These are phyloP conservation scores for Gossypium raimondii DNA, from an alignment of 345 rosid species.

Conservation along the genomic window DNA sequence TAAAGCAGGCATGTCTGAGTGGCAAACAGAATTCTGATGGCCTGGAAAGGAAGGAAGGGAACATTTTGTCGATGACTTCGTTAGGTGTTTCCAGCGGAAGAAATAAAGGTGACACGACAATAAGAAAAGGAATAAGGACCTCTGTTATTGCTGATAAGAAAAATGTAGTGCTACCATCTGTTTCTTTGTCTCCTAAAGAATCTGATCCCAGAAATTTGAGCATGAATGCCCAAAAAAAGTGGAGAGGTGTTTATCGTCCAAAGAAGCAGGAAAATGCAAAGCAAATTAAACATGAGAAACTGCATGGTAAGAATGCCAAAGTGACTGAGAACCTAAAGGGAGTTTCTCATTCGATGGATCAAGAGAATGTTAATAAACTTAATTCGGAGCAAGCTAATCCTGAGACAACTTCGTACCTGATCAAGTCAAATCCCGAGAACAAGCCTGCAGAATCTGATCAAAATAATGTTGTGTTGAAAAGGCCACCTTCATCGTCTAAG, in stretches of 20 bases:
- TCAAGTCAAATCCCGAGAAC: constrained; percentile 33
- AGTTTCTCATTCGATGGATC: constrained; percentile 23
- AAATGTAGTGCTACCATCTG: background rate
- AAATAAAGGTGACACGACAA: constrained; percentile 22
- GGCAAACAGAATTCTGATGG: constrained; percentile 11
- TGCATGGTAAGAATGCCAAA: constrained; percentile 13
- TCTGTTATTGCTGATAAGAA: constrained; percentile 22
- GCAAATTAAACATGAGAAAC: constrained; percentile 18
- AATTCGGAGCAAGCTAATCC: constrained; percentile 18
- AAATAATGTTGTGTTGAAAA: constrained; percentile 9
- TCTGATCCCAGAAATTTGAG: constrained; percentile 23
- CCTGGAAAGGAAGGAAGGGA: constrained; percentile 12
- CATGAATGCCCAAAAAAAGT: constrained; percentile 14
- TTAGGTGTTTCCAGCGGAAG: constrained; percentile 16
- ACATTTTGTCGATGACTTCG: constrained; percentile 7
- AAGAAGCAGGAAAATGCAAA: constrained; percentile 18
- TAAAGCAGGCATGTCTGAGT: constrained; percentile 17
- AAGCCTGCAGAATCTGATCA: constrained; percentile 10
- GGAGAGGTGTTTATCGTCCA: constrained; percentile 12
- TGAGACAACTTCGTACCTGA: constrained; percentile 44
- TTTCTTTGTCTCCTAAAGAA: constrained; percentile 18
- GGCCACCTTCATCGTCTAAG: constrained; percentile 13
- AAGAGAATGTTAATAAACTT: constrained; percentile 13
- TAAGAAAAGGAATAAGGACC: constrained; percentile 19
- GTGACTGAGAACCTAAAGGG: constrained; percentile 18